Percentiles rank a stretch among this genome's conserved stretches.
These are phyloP conservation scores for Rhodofomes roseus DNA, from an alignment of 1,284 basidiomycete species.

Conservation along the genomic window DNA sequence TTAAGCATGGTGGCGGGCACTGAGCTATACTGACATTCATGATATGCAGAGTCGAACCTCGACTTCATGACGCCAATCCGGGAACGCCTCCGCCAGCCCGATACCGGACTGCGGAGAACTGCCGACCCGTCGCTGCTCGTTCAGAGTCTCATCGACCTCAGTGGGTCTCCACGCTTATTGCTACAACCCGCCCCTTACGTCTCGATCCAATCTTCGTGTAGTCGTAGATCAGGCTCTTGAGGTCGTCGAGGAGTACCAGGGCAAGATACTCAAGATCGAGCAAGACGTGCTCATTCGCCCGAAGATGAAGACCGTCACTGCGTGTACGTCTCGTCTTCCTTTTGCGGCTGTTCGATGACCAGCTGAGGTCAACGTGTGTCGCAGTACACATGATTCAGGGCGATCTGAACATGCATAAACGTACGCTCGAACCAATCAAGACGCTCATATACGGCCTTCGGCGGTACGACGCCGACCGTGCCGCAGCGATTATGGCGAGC, in stretches of 20 bases:
- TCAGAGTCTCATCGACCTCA: constrained; percentile 58
- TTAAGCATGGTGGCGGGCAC: too few relatives aligned
- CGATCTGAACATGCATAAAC: constrained; percentile 67
- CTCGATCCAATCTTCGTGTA: constrained; percentile 24
- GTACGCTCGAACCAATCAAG: constrained; percentile 67
- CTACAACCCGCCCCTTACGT: not conserved
- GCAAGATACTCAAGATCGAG: constrained; percentile 58
- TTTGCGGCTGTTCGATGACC: not conserved
- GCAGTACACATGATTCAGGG: constrained; percentile 69
- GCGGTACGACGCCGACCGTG: constrained; percentile 62
- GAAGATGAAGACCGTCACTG: constrained; percentile 52
- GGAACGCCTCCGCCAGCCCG: constrained; percentile 48
- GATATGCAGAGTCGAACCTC: constrained; percentile 31
- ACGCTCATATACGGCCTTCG: constrained; percentile 64
- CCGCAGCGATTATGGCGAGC: constrained; percentile 41
- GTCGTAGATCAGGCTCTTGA: constrained; percentile 65
- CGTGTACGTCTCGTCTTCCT: not conserved
- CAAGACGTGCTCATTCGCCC: constrained; percentile 56
- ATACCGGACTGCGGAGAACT: constrained; percentile 55
- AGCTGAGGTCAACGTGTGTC: not conserved
- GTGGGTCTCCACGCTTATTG: constrained; percentile 30
- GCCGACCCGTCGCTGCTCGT: constrained; percentile 61
- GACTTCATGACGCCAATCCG: constrained; percentile 54
- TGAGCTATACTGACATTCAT: not conserved
- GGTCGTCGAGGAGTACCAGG: constrained; percentile 63